phyloP scores from a whole-genome alignment of 2,329 filamentous ascomycete species.

The Monilinia laxa region DNA sequence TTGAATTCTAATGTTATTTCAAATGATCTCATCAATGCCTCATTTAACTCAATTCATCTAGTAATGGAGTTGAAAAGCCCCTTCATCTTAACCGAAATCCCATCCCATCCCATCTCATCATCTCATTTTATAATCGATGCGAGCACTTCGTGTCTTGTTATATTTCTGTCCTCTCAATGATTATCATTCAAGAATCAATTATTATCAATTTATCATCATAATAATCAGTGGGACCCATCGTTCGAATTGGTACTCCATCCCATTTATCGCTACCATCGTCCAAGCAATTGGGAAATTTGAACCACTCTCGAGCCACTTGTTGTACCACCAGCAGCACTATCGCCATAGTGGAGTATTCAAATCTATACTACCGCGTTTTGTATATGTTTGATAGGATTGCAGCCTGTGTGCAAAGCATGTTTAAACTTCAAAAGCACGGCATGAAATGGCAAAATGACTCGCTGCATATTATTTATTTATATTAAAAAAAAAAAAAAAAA shows the following conservation, averaged over 20 bases:
- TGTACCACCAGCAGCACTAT: background rate
- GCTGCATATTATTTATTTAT: background rate
- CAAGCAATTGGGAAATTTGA: conserved; percentile 17
- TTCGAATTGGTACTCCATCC: background rate
- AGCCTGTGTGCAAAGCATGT: background rate
- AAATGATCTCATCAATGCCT: background rate
- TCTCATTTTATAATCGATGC: background rate
- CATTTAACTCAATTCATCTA: background rate
- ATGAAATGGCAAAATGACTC: background rate
- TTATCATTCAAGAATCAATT: background rate
- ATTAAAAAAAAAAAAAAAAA: background rate
- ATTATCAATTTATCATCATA: background rate
- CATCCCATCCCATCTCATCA: background rate
- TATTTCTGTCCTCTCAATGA: background rate
- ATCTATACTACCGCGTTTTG: background rate
- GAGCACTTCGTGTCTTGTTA: background rate
- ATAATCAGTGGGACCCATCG: background rate
- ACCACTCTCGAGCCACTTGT: background rate
- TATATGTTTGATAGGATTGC: conserved; percentile 9
- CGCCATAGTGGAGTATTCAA: conserved; percentile 2
- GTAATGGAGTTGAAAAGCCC: background rate
- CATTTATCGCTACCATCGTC: conserved; percentile 7
- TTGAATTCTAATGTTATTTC: background rate
- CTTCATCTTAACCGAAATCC: conserved; percentile 19
- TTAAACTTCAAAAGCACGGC: conserved; percentile 15